Evolutionary conservation across 2,329 filamentous ascomycete genomes (phyloP), one percentile per base, ranked within the genome.

Genomic region (Fusarium goolgardi): DNA sequence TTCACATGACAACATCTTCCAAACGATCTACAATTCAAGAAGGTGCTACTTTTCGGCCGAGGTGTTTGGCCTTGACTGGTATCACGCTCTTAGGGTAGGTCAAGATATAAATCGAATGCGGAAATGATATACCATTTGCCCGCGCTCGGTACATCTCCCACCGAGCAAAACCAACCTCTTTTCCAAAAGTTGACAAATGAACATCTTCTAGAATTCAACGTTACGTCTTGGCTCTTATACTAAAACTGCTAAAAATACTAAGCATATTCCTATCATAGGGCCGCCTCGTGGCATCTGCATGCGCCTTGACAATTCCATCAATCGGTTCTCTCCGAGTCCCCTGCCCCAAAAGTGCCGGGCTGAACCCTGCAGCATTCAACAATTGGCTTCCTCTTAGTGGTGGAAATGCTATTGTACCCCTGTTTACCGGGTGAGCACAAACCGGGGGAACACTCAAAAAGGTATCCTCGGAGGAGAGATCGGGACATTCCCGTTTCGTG

Each of bases 361-460:
- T 43, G 25, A 32, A 49, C 55, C 55, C 27, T 41, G 41, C 5
- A 4, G 4, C 0, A 25, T 31, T 13, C 3, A 2, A 4, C 9
- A 6, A 3, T 35, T 20, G 10, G 3, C 11, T 11, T 13, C 20
- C 13, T 5, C 1, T 62, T 13, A 68, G 18, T 68, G 65, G 65
- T 56, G 65, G 65, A 63, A 70, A 71, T 70, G 50, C 16, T 25
- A n/a, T 5, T 4, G 11, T 8, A 63, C 34, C 55, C 59, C 23
- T 50, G 64, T 51, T 40, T 45, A 55, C 21, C n/a, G 34, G 41
- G 29, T 25, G 54, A 39, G 45, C 35, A 47, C 31, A 11, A 25
- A 31, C 58, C 53, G 70, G 37, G 47, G 47, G 18, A 12, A 32
- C 2, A 23, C 52, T 59, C 21, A 49, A 70, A 59, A 40, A 59